A percentile compares a stretch with the other conserved stretches of the same genome.
Evolutionary conservation across 2,329 filamentous ascomycete genomes (phyloP).

Genomic region (Madurella mycetomatis): DNA sequence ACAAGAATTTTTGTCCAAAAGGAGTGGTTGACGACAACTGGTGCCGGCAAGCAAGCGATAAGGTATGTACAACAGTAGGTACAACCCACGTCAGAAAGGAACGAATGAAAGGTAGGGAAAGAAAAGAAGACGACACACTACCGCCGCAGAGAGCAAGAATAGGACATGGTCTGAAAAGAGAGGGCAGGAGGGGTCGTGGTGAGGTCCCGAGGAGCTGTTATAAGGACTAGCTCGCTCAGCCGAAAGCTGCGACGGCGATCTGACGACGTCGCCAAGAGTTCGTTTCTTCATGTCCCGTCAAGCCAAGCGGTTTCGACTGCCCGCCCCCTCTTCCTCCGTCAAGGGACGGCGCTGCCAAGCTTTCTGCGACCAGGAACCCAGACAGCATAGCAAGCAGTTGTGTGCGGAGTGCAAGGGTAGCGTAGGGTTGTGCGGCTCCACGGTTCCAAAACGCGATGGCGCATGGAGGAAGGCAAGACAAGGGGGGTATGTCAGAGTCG

Average conservation of each 20-base stretch:
- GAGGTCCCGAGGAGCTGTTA: constrained; percentile 27
- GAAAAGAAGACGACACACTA: constrained; percentile 35
- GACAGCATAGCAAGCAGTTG: constrained; percentile 15
- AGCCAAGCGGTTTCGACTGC: constrained; percentile 26
- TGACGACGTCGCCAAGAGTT: constrained; percentile 34
- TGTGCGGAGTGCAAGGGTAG: constrained; percentile 18
- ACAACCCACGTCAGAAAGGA: constrained; percentile 32
- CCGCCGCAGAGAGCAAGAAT: constrained; percentile 38
- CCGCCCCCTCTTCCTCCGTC: constrained; percentile 8
- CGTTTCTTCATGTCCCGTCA: constrained; percentile 37
- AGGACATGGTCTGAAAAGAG: constrained; percentile 38
- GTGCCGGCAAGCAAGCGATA: constrained; percentile 30
- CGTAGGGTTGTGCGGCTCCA: constrained; percentile 31
- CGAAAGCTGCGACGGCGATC: constrained; percentile 20
- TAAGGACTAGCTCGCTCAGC: constrained; percentile 18
- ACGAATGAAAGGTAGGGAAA: constrained; percentile 42
- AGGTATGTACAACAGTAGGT: constrained; percentile 19
- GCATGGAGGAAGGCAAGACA: constrained; percentile 30
- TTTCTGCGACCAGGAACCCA: constrained; percentile 24
- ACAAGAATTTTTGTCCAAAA: constrained; percentile 34
- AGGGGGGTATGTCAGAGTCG: constrained; percentile 18
- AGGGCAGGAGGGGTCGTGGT: constrained; percentile 27
- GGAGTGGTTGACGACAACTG: constrained; percentile 43
- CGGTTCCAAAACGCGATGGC: constrained; percentile 39
- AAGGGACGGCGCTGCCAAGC: constrained; percentile 21